Evolutionary conservation across 2,329 filamentous ascomycete genomes (phyloP).

Genomic region (Botryotinia globosa): DNA sequence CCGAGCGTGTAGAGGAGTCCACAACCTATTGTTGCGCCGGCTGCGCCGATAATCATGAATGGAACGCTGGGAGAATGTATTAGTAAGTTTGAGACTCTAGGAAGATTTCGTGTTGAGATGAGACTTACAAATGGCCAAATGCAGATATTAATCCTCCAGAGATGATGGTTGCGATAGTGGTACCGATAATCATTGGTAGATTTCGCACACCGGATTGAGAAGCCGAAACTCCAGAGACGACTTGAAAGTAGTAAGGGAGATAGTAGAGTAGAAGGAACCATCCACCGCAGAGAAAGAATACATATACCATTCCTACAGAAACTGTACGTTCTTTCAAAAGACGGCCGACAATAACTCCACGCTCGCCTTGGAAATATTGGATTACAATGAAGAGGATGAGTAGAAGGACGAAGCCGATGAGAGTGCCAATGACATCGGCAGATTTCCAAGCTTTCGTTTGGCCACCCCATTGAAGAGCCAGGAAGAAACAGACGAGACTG

Average conservation of each 20-base stretch:
- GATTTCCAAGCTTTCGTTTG: conserved; percentile 45
- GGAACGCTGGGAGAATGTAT: conserved; percentile 33
- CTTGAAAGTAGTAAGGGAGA: conserved; percentile 53
- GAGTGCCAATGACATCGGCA: conserved; percentile 43
- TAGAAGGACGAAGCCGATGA: conserved; percentile 42
- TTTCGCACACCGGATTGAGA: conserved; percentile 40
- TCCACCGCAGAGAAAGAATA: conserved; percentile 44
- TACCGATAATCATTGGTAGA: conserved; percentile 40
- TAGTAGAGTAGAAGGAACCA: conserved; percentile 49
- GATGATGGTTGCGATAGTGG: conserved; percentile 39
- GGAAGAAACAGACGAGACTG: conserved; percentile 44
- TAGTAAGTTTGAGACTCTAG: not conserved
- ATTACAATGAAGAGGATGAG: conserved; percentile 40
- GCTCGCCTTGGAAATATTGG: conserved; percentile 46
- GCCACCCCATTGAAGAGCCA: conserved; percentile 50
- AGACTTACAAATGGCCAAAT: conserved; percentile 36
- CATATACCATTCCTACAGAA: conserved; percentile 43
- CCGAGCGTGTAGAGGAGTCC: conserved; percentile 55
- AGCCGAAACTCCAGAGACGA: conserved; percentile 38
- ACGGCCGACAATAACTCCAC: conserved; percentile 50
- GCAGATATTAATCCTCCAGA: conserved; percentile 38
- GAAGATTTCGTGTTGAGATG: not conserved
- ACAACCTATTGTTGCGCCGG: conserved; percentile 42
- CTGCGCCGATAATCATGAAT: conserved; percentile 37
- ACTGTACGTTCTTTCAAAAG: conserved; percentile 46